Conservation (phyloP, 1,284 basidiomycete species). For the Lentinus polychrous region DNA sequence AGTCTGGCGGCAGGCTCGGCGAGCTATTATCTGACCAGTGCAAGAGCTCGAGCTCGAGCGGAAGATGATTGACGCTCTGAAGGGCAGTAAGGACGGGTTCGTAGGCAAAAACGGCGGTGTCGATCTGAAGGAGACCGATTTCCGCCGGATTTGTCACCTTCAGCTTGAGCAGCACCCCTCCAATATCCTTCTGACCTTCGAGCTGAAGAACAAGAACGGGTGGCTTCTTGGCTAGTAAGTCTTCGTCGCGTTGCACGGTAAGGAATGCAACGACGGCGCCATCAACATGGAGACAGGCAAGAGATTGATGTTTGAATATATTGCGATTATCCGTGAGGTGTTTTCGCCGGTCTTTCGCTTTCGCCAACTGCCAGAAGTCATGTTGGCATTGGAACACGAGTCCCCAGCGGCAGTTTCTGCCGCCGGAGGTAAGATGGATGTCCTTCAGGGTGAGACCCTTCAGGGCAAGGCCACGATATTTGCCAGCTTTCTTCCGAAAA, state of each 20-base stretch:
- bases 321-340: slow-evolving; percentile 35
- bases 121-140: slow-evolving; percentile 46
- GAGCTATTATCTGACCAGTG: slow-evolving; percentile 36
- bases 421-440: slow-evolving; percentile 27
- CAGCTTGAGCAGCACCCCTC: slow-evolving; percentile 32
- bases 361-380: slow-evolving; percentile 38
- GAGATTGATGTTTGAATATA: slow-evolving; percentile 43
- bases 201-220: slow-evolving; percentile 48
- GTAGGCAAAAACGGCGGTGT: slow-evolving; percentile 54
- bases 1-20: slow-evolving; percentile 9
- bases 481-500: slow-evolving; percentile 38
- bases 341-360: slow-evolving; percentile 20
- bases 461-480: slow-evolving; percentile 34
- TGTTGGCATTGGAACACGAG: slow-evolving; percentile 34
- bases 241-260: slow-evolving; percentile 46
- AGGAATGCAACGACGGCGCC: slow-evolving; percentile 45
- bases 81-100: slow-evolving; percentile 51
- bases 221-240: slow-evolving; percentile 36
- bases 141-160: slow-evolving; percentile 23
- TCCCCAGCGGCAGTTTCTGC: slow-evolving; percentile 35
- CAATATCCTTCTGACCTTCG: slow-evolving; percentile 33
- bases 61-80: slow-evolving; percentile 35
- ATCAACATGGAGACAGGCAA: slow-evolving; percentile 44
- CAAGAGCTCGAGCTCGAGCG: slow-evolving; percentile 43
- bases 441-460: slow-evolving; percentile 32